A percentile compares a stretch with the other conserved stretches of the same genome.
Evolutionary conservation across 371 early-diverging fungal genomes (phyloP).

Genomic region (Mortierella sp.): DNA sequence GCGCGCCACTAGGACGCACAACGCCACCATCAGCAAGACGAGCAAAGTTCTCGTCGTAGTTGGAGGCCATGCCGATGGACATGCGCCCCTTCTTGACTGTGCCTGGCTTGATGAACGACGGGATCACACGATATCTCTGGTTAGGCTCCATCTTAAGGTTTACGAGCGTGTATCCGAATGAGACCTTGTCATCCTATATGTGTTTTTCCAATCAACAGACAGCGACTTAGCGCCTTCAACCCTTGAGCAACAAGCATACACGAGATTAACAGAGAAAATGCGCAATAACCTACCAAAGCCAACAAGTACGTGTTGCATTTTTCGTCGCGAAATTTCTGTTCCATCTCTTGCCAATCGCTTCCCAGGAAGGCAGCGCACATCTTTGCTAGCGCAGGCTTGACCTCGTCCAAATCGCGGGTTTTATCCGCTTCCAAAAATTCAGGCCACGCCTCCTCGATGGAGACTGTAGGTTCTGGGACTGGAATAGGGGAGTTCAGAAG

Average conservation of each 20-base stretch:
- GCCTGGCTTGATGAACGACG: slow-evolving; percentile 42
- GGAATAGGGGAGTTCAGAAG: background rate
- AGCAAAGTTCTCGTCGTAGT: slow-evolving; percentile 35
- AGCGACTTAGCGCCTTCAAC: background rate
- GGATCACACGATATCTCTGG: slow-evolving; percentile 36
- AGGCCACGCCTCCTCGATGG: slow-evolving; percentile 40
- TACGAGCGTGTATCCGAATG: slow-evolving; percentile 48
- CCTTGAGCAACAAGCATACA: background rate
- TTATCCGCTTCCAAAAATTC: slow-evolving; percentile 33
- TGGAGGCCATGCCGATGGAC: slow-evolving; percentile 27
- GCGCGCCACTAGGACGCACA: slow-evolving; percentile 50
- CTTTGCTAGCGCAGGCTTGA: slow-evolving; percentile 29
- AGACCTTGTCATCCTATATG: slow-evolving; percentile 22
- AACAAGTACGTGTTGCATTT: slow-evolving; percentile 42
- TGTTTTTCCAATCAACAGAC: background rate
- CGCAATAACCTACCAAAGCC: slow-evolving; percentile 22
- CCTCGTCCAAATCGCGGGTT: slow-evolving; percentile 39
- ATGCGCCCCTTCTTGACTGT: slow-evolving; percentile 37
- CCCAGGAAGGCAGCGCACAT: slow-evolving; percentile 27
- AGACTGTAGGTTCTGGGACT: slow-evolving; percentile 11
- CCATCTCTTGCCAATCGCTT: slow-evolving; percentile 27
- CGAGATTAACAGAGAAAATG: too few species aligned
- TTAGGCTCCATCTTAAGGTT: slow-evolving; percentile 33
- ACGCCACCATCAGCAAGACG: slow-evolving; percentile 33
- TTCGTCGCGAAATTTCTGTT: slow-evolving; percentile 35